Base-by-base conservation (phyloP, 495 filamentous ascomycete genomes). In the Halenospora varia region DNA sequence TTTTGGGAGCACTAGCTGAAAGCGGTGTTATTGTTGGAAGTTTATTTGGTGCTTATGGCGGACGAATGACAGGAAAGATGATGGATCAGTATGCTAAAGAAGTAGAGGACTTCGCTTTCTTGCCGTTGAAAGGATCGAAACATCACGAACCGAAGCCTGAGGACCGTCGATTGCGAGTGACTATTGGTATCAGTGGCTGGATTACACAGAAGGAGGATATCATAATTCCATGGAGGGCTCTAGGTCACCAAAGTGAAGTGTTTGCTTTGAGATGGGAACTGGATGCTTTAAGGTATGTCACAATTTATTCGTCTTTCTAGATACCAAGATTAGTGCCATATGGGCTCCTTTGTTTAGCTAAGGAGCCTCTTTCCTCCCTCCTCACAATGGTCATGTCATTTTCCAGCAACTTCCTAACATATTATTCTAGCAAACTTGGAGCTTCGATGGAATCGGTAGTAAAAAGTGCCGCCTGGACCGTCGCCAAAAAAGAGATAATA, bases 11-110 rank as follows among this genome's bases (percentile, higher is more conserved):
- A 13, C 69, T 97, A 52, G 88, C 90, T 10, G 81, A 88, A 22
- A 96, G 85, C 62, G 79, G 82, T 4, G 82, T 92, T 15, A 72
- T 90, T 42, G 87, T 96, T 18, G 93, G 91, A 3, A 82, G 86
- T 48, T 70, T 97, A 11, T 96, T 98, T 64, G 93, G 93, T 25
- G 88, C 92, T 9, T 96, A 94, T 67, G 92, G 92, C 22, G 89
- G 85, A 11, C 79, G 87, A 13, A 91, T 94, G 83, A 88, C 87
- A 1, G 85, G 87, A 25, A 82, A 89, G 66, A 88, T 91, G 83
- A 88, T 97, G 81, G 90, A 93, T 59, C 78, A 85, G 44, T 94
- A 96, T 70, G 86, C 89, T 17, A 85, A 82, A 53, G 92, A 97
- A 57, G 86, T 97, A 13, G 80, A 87, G 48, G 92, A 97, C 69